Percentiles rank a stretch among this genome's conserved stretches.
Conservation (phyloP, 2,329 filamentous ascomycete species). For the Venturia carpophila region DNA sequence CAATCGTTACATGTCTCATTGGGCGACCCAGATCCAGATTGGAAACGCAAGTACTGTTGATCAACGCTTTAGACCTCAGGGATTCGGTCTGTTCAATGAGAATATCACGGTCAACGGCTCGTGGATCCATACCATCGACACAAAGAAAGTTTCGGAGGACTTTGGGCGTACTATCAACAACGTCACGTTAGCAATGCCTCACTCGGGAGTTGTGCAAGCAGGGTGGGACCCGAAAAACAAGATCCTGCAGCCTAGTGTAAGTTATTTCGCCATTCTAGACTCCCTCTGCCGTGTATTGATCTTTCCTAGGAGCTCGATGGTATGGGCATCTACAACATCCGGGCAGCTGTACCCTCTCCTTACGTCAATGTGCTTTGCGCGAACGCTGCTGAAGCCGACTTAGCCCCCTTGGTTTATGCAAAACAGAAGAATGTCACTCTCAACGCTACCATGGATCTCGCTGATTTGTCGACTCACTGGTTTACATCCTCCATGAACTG, state of each 20-base stretch:
- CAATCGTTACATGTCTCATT: conserved; percentile 50
- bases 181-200: conserved; percentile 69
- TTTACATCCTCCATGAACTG: neutral
- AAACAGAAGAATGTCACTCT: conserved; percentile 19
- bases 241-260: conserved; percentile 60
- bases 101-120: conserved; percentile 63
- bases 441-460: conserved; percentile 16
- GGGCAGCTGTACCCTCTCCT: conserved; percentile 62
- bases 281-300: neutral
- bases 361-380: conserved; percentile 66
- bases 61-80: conserved; percentile 46
- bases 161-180: conserved; percentile 60
- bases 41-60: conserved; percentile 36
- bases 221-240: conserved; percentile 53
- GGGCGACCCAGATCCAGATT: conserved; percentile 42
- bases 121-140: conserved; percentile 59
- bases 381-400: conserved; percentile 52
- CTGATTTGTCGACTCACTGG: conserved; percentile 5
- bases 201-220: conserved; percentile 59
- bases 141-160: conserved; percentile 42
- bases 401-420: conserved; percentile 57
- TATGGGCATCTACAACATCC: conserved; percentile 59
- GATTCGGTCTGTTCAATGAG: conserved; percentile 58
- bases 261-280: neutral
- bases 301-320: conserved; percentile 42